phyloP scores from a whole-genome alignment of 2,329 filamentous ascomycete genomes.

The Pyrenochaeta sp. region DNA sequence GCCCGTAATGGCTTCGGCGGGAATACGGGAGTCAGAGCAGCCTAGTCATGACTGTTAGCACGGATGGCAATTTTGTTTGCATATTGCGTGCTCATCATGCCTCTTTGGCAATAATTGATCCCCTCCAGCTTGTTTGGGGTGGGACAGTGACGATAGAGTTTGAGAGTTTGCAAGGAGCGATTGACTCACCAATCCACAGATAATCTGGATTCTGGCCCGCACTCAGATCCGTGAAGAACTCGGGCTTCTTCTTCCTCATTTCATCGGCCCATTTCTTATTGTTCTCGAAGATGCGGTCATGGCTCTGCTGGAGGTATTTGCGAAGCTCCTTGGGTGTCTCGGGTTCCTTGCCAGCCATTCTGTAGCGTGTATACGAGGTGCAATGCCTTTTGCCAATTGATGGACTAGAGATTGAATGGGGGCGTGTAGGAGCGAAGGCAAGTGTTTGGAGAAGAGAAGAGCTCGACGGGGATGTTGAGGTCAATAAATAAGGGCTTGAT shows the following conservation, averaged over 20 bases:
- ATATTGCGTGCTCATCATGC: not conserved
- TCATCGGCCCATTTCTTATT: constrained; percentile 72
- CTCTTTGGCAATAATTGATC: not conserved
- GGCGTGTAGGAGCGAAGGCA: not conserved
- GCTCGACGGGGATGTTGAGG: not conserved
- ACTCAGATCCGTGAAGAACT: constrained; percentile 71
- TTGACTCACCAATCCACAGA: constrained; percentile 57
- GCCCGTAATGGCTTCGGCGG: constrained; percentile 52
- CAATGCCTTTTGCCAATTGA: not conserved
- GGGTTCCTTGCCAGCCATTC: constrained; percentile 32
- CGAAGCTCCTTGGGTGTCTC: constrained; percentile 33
- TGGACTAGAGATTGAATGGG: not conserved
- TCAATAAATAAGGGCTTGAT: constrained; percentile 12
- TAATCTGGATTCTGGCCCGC: constrained; percentile 75
- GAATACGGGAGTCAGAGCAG: constrained; percentile 52
- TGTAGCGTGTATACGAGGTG: not conserved
- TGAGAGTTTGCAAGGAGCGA: not conserved
- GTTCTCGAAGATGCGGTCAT: constrained; percentile 74
- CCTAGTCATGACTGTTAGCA: constrained; percentile 27
- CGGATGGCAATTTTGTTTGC: not conserved
- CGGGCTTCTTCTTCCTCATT: constrained; percentile 66
- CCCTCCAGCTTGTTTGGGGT: not conserved
- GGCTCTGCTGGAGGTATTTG: constrained; percentile 68
- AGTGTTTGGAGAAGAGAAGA: constrained; percentile 3
- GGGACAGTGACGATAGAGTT: not conserved